These are phyloP conservation scores for Verticillium isaacii DNA, from an alignment of 2,329 filamentous ascomycete species.

Conservation along the genomic window DNA sequence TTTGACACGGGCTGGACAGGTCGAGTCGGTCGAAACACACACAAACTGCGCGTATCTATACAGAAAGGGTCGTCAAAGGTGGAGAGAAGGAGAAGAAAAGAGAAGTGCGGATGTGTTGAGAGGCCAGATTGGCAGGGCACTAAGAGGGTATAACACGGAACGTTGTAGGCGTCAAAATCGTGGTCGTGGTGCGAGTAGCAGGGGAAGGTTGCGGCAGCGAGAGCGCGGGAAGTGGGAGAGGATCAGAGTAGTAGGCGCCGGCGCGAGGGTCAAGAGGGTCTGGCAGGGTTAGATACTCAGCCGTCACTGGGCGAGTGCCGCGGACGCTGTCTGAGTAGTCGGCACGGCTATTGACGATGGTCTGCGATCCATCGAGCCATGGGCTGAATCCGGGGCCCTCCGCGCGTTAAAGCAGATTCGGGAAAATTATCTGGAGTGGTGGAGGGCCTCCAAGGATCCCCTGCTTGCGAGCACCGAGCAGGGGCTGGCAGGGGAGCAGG, in stretches of 20 bases:
- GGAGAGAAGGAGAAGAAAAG: constrained; percentile 6
- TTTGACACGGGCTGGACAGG: background rate
- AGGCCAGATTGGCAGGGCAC: background rate
- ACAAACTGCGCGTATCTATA: constrained; percentile 4
- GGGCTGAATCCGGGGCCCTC: constrained; percentile 33
- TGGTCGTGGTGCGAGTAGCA: background rate
- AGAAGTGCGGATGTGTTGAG: constrained; percentile 1
- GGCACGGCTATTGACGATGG: constrained; percentile 23
- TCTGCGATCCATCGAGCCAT: constrained; percentile 18
- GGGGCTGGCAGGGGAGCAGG: constrained; percentile 29
- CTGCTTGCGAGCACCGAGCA: constrained; percentile 26
- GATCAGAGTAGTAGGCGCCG: background rate
- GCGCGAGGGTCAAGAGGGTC: background rate
- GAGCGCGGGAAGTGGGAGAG: background rate
- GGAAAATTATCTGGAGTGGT: constrained; percentile 40
- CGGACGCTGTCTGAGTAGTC: constrained; percentile 15
- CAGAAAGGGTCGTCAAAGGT: background rate
- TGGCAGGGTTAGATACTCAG: constrained; percentile 18
- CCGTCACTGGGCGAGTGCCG: constrained; percentile 24
- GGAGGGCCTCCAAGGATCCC: constrained; percentile 14
- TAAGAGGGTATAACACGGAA: background rate
- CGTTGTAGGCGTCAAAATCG: background rate
- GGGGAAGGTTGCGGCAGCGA: background rate
- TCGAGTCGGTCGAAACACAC: constrained; percentile 1
- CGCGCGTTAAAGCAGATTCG: constrained; percentile 32